These are phyloP conservation scores for Massospora cicadina DNA, from an alignment of 371 early-diverging fungal species.

Conservation along the genomic window DNA sequence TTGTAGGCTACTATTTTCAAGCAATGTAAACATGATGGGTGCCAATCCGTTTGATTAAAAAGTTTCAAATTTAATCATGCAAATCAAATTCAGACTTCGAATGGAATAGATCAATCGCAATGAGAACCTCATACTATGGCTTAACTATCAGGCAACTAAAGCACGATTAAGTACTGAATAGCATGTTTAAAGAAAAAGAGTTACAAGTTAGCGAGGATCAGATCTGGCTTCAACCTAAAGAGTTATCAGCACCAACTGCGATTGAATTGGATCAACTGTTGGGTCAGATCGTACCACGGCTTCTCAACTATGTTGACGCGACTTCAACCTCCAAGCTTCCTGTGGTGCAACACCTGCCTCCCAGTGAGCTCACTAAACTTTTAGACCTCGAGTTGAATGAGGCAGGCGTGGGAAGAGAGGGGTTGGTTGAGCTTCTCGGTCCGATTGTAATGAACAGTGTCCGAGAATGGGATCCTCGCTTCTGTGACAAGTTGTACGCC, in stretches of 20 bases:
- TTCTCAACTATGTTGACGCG: not conserved
- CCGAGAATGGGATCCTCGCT: slow-evolving; percentile 54
- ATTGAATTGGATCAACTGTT: not conserved
- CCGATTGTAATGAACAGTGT: slow-evolving; percentile 22
- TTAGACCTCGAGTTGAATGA: slow-evolving; percentile 3
- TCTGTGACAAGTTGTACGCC: slow-evolving; percentile 75
- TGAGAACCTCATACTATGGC: too few species aligned
- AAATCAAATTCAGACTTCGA: too few species aligned
- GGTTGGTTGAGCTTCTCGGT: not conserved
- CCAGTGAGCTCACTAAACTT: not conserved
- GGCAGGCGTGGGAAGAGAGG: not conserved
- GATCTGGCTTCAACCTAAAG: not conserved
- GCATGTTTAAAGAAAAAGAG: too few species aligned
- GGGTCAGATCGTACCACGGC: not conserved
- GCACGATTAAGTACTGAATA: too few species aligned
- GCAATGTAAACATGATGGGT: too few species aligned
- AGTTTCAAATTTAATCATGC: too few species aligned
- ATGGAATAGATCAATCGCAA: too few species aligned
- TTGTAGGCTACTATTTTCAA: too few species aligned
- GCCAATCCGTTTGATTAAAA: too few species aligned
- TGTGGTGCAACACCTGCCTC: not conserved
- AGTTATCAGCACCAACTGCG: not conserved
- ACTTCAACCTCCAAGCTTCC: not conserved
- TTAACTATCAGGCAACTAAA: too few species aligned
- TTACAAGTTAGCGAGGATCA: not conserved